Evolutionary conservation across 129 eudicot genomes (phyloP).

Genomic region (Gnaphalium uliginosum): DNA sequence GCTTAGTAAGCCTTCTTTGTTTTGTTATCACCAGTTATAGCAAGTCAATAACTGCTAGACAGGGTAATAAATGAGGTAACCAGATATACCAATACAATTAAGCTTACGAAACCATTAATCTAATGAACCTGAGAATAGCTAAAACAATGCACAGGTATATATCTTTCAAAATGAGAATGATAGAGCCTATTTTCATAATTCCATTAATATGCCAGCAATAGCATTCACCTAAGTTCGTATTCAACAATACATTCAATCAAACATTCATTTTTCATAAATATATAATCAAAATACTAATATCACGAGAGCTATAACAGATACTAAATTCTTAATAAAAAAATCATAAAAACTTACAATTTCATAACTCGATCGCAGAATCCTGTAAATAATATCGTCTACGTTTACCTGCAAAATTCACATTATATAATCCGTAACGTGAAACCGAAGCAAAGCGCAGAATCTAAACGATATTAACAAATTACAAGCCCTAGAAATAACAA

Average conservation of each 20-base stretch:
- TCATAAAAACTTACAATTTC: constrained; percentile 18
- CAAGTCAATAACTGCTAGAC: background rate
- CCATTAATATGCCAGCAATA: constrained; percentile 7
- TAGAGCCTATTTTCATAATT: background rate
- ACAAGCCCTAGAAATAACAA: constrained; percentile 26
- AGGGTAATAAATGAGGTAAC: background rate
- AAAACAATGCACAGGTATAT: background rate
- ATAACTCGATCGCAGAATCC: constrained; percentile 27
- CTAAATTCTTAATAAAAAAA: background rate
- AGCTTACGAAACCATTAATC: background rate
- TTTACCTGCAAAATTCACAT: constrained; percentile 17
- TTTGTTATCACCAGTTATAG: background rate
- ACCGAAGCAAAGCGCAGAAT: constrained; percentile 33
- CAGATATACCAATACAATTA: background rate
- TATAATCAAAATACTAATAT: constrained; percentile 3
- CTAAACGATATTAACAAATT: constrained; percentile 2
- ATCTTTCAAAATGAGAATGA: constrained; percentile 1
- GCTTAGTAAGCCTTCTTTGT: background rate
- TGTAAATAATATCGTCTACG: constrained; percentile 22
- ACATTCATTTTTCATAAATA: background rate
- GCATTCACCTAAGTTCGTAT: constrained; percentile 23
- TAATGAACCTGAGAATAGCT: background rate
- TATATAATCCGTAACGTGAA: constrained; percentile 27
- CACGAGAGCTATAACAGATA: background rate
- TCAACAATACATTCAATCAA: constrained; percentile 8